A percentile compares a stretch with the other conserved stretches of the same genome.
Conservation (phyloP, 306 rosid species). For the Datisca glomerata region DNA sequence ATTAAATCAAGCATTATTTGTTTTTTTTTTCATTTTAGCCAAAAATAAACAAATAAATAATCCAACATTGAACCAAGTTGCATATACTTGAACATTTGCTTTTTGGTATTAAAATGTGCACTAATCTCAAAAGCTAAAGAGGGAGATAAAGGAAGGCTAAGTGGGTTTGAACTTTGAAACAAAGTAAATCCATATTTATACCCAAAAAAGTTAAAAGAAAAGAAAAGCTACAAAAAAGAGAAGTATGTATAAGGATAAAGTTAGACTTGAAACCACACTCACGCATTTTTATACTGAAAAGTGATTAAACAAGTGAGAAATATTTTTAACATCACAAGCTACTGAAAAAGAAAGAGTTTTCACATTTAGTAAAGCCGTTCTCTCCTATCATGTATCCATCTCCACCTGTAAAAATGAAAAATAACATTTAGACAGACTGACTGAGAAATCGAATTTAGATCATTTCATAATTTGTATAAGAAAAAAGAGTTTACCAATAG, state of each 20-base stretch:
- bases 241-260: not conserved
- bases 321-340: too few species aligned
- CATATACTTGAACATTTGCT: too few species aligned
- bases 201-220: conserved; percentile 6
- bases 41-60: too few species aligned
- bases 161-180: too few species aligned
- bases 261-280: conserved; percentile 16
- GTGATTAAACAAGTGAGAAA: conserved; percentile 6
- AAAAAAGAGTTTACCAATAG: conserved; percentile 32
- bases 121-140: too few species aligned
- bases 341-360: conserved; percentile 13
- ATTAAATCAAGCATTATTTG: too few species aligned
- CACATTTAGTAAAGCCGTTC: conserved; percentile 64
- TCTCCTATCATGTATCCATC: conserved; percentile 73
- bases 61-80: too few species aligned
- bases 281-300: conserved; percentile 11
- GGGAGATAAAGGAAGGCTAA: too few species aligned
- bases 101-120: too few species aligned
- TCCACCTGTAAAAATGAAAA: conserved; percentile 52
- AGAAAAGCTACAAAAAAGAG: conserved; percentile 7
- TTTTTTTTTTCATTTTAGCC: too few species aligned
- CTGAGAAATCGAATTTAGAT: not conserved
- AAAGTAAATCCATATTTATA: too few species aligned
- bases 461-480: not conserved
- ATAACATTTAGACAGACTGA: conserved; percentile 1